These are phyloP conservation scores for Leishmania martiniquensis DNA, from an alignment of 208 protist species.

Conservation along the genomic window DNA sequence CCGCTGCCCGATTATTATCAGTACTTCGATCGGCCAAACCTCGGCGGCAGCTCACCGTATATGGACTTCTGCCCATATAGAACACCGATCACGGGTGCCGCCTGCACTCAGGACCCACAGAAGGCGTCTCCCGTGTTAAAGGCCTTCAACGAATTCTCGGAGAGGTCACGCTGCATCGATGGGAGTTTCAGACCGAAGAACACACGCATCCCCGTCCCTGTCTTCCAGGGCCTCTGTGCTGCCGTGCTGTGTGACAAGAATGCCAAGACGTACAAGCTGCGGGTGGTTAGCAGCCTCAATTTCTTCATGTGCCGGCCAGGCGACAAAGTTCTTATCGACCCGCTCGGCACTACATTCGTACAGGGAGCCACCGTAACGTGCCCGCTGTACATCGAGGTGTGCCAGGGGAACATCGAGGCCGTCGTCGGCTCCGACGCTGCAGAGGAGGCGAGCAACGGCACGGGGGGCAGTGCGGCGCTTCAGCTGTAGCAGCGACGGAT, in stretches of 20 bases:
- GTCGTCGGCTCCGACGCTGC: no score
- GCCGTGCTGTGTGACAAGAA: conserved; percentile 3
- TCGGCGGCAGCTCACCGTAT: conserved; percentile 19
- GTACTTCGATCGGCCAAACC: conserved; percentile 39
- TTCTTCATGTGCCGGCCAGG: conserved; percentile 4
- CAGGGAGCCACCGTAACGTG: not conserved
- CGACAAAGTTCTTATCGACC: not conserved
- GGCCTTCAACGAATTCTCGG: conserved; percentile 13
- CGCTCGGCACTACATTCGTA: conserved; percentile 10
- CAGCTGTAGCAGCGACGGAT: no score
- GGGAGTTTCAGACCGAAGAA: conserved; percentile 2
- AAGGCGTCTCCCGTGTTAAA: not conserved
- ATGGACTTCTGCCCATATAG: conserved; percentile 68
- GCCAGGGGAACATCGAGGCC: conserved; percentile 23
- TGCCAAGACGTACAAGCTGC: not conserved
- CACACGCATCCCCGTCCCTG: not conserved
- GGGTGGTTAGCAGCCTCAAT: not conserved
- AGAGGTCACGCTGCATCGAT: conserved; percentile 17
- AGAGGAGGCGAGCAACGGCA: no score
- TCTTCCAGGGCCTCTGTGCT: not conserved
- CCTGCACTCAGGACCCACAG: conserved; percentile 13
- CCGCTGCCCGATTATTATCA: conserved; percentile 38
- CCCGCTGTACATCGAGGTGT: conserved; percentile 10
- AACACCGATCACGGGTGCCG: conserved; percentile 1
- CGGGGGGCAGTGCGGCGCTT: no score